Base-by-base conservation (phyloP, 2,329 filamentous ascomycete species). In the Aspergillus eucalypticola region DNA sequence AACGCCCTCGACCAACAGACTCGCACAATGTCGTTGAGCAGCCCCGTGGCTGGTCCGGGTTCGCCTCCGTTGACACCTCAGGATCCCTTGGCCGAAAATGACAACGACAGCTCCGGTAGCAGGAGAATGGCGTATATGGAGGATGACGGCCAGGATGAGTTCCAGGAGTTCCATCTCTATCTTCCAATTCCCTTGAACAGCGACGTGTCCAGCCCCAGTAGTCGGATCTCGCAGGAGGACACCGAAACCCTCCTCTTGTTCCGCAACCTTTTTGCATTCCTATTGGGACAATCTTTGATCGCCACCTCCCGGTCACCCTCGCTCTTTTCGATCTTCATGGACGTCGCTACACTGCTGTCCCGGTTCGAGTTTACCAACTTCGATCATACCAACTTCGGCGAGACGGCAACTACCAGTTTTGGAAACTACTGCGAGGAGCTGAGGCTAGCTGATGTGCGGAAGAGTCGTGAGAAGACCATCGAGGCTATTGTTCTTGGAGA, bases 401-500 rank as follows among this genome's bases (percentile, higher is more conserved):
- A 88, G 67, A 82, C 85, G 3, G 84, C 84, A 15, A 82, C 81
- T 17, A 74, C 74, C 5, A 81, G 77, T 61, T 82, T 82, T 64
- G 71, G 74, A 44, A 76, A 78, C 61, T 96, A 92, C 70, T 86
- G 93, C 61, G 88, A 93, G 50, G 89, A 95, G 73, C 81, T 92
- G 62, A 83, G 82, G 19, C 79, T 98, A 32, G 89, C 86, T 3
- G 94, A 98, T 75, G 89, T 96, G 50, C 84, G 92, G 57, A 80
- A 85, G 61, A 96, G 91, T 72, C 85, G 89, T 25, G 92, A 96
- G 71, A 96, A 95, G 82, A 96, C 91, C 0, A 82, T 98, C 23
- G 92, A 98, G 76, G 90, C 89, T 0, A 83, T 98, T 50, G 84
- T 98, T n/a, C 81, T 99, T 10, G 93, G 91, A 58, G 94, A 99